Conservation (phyloP, 257 asterid species). For the Agastache rugosa region DNA sequence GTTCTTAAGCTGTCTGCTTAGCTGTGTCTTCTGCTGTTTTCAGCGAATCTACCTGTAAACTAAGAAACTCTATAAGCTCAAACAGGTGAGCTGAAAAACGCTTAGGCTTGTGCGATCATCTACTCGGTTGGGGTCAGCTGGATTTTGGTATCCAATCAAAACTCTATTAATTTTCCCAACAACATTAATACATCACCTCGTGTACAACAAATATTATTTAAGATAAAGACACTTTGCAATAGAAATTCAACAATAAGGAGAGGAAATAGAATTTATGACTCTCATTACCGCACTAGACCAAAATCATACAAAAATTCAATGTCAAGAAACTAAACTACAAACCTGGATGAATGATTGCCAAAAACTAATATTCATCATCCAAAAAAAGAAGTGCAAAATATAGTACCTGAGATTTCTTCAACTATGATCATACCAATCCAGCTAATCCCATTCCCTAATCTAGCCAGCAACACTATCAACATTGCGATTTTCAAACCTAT, state of each 20-base stretch:
- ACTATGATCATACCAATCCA: no score
- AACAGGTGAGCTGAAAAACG: no score
- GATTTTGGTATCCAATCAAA: no score
- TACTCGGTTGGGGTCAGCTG: no score
- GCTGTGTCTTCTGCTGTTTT: no score
- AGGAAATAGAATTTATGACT: not conserved
- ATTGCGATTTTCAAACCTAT: slow-evolving; percentile 56
- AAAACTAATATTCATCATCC: not conserved
- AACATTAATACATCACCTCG: no score
- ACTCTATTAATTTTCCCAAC: no score
- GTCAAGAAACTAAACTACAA: not conserved
- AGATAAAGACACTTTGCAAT: not conserved
- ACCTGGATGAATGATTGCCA: not conserved
- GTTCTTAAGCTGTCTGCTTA: no score
- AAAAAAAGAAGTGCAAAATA: not conserved
- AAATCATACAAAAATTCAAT: not conserved
- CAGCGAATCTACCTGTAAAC: no score
- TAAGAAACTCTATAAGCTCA: no score
- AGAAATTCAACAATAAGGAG: not conserved
- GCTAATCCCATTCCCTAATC: not conserved
- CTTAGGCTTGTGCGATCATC: no score
- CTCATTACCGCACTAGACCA: not conserved
- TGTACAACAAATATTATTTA: not conserved
- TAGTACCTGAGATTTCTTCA: not conserved
- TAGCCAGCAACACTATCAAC: slow-evolving; percentile 21